These are phyloP conservation scores for Asterophora parasitica DNA, from an alignment of 768 basidiomycete species.

Conservation along the genomic window DNA sequence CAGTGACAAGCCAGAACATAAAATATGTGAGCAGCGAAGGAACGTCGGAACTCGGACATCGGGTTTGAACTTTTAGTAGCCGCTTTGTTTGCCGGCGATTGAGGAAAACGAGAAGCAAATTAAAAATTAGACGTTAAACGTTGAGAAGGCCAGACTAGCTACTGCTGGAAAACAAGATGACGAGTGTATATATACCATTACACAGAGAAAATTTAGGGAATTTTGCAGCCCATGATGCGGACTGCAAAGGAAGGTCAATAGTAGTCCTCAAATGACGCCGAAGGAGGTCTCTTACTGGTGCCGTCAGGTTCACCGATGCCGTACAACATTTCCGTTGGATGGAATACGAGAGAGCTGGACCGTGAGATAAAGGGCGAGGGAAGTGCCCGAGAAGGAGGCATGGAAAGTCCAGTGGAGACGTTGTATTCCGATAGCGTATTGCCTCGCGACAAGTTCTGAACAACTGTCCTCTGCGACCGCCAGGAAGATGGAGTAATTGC, in stretches of 20 bases:
- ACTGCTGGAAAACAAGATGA: constrained; percentile 17
- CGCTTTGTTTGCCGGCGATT: neutral
- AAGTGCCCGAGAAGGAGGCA: constrained; percentile 48
- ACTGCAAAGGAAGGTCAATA: constrained; percentile 27
- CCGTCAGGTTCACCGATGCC: constrained; percentile 73
- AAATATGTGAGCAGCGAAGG: neutral
- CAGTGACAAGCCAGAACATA: constrained; percentile 11
- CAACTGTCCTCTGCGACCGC: constrained; percentile 58
- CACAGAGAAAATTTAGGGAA: constrained; percentile 20
- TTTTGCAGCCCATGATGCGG: constrained; percentile 55
- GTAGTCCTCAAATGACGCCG: neutral
- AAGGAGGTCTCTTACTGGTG: constrained; percentile 35
- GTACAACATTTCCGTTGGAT: constrained; percentile 84
- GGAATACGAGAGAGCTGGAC: constrained; percentile 67
- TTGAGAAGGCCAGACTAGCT: constrained; percentile 2
- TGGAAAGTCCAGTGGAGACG: constrained; percentile 50
- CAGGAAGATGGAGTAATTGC: constrained; percentile 54
- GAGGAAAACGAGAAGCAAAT: neutral
- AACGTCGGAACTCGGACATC: constrained; percentile 1
- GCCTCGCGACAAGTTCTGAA: constrained; percentile 50
- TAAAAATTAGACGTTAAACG: constrained; percentile 4
- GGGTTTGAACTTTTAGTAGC: neutral
- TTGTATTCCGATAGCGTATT: constrained; percentile 39
- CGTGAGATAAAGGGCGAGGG: constrained; percentile 60
- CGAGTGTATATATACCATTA: constrained; percentile 16